Conservation (phyloP, 148 eudicot genomes). For the Camellia japonica region DNA sequence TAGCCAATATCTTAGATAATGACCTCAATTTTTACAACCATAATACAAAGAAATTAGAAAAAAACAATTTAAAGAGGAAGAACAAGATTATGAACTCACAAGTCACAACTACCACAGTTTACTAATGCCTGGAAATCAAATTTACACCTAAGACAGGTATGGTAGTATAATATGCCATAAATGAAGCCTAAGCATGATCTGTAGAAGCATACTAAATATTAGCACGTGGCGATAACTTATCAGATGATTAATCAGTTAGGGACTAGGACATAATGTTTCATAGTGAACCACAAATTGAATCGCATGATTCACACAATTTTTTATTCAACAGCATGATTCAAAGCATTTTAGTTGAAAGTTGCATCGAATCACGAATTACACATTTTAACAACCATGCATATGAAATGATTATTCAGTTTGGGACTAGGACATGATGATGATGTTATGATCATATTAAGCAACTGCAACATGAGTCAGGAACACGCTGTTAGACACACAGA, state of each 20-base stretch:
- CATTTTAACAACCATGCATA: too few relatives aligned
- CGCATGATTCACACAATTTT: too few relatives aligned
- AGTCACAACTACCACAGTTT: not conserved
- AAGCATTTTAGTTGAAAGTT: too few relatives aligned
- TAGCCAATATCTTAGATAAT: not conserved
- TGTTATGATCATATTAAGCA: not conserved
- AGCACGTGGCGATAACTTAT: not conserved
- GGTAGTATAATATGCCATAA: not conserved
- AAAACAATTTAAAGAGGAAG: not conserved
- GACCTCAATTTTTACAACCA: not conserved
- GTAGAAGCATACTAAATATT: not conserved
- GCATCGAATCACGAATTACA: too few relatives aligned
- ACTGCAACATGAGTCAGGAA: not conserved
- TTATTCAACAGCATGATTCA: too few relatives aligned
- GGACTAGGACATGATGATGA: not conserved
- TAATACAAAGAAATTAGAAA: not conserved
- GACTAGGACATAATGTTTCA: not conserved
- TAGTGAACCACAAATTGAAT: too few relatives aligned
- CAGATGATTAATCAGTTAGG: not conserved
- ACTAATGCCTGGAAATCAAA: too few relatives aligned
- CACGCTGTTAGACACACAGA: too few relatives aligned
- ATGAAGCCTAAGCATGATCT: not conserved
- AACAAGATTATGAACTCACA: not conserved
- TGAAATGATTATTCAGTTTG: not conserved
- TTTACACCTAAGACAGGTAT: not conserved